Conservation (phyloP, 2,329 filamentous ascomycete genomes). For the Fusarium sp. region DNA sequence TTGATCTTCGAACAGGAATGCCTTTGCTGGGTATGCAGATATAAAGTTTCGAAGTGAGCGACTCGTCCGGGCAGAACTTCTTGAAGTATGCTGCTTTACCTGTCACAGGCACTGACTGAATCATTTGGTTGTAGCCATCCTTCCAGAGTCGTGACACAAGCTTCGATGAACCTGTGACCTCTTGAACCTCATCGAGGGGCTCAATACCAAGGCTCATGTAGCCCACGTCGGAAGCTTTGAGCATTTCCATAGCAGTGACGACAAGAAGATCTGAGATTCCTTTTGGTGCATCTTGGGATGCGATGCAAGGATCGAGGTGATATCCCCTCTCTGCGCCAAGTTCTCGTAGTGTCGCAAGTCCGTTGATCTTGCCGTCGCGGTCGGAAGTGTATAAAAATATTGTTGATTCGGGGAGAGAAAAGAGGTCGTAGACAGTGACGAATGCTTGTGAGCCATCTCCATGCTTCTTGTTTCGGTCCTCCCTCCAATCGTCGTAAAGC, state of each 20-base stretch:
- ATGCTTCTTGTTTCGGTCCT: neutral
- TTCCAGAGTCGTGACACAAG: constrained; percentile 6
- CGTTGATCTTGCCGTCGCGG: neutral
- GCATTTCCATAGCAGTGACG: neutral
- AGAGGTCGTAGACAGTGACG: constrained; percentile 3
- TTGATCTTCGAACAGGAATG: neutral
- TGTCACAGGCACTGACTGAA: neutral
- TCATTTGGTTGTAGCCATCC: neutral
- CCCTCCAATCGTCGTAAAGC: constrained; percentile 10
- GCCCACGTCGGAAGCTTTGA: neutral
- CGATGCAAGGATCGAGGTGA: constrained; percentile 14
- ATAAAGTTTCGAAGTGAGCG: neutral
- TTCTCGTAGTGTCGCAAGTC: constrained; percentile 5
- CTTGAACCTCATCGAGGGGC: neutral
- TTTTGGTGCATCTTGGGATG: neutral
- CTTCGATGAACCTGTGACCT: neutral
- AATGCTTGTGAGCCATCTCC: neutral
- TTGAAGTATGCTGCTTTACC: constrained; percentile 4
- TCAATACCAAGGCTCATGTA: constrained; percentile 6
- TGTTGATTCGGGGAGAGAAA: neutral
- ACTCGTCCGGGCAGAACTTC: constrained; percentile 5
- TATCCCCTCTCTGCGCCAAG: neutral
- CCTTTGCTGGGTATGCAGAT: constrained; percentile 5
- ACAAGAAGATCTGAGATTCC: constrained; percentile 9
- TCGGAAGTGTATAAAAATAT: neutral